Conservation (phyloP, 768 basidiomycete genomes). For the Phanerochaete sordida region DNA sequence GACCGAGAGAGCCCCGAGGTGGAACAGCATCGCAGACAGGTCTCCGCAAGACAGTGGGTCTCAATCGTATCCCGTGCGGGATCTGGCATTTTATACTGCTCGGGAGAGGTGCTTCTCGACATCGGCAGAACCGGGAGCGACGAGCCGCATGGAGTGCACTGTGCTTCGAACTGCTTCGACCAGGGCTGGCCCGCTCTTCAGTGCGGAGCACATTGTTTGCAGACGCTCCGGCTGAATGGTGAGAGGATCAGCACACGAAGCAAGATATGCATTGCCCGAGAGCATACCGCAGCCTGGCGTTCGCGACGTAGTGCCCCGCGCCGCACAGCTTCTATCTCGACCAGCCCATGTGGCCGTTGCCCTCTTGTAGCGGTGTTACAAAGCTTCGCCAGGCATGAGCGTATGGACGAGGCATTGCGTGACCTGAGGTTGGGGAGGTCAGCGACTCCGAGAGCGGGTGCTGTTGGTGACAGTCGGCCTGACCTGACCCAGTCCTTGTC, state of each 20-base stretch:
- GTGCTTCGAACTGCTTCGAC: background rate
- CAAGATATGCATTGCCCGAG: background rate
- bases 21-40: background rate
- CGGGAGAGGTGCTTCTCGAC: background rate
- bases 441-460: background rate
- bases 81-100: background rate
- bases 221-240: background rate
- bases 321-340: conserved; percentile 2
- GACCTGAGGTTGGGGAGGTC: background rate
- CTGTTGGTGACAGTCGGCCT: background rate
- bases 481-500: background rate
- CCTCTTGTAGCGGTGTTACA: background rate
- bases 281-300: background rate
- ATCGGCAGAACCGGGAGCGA: background rate
- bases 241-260: background rate
- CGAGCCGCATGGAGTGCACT: background rate
- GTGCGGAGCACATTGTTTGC: background rate
- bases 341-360: background rate
- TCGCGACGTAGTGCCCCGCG: background rate
- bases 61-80: background rate
- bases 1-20: background rate
- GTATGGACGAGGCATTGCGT: background rate
- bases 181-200: background rate
- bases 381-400: background rate
- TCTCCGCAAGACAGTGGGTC: background rate